These are phyloP conservation scores for Claviceps africana DNA, from an alignment of 2,329 filamentous ascomycete genomes.

Conservation along the genomic window DNA sequence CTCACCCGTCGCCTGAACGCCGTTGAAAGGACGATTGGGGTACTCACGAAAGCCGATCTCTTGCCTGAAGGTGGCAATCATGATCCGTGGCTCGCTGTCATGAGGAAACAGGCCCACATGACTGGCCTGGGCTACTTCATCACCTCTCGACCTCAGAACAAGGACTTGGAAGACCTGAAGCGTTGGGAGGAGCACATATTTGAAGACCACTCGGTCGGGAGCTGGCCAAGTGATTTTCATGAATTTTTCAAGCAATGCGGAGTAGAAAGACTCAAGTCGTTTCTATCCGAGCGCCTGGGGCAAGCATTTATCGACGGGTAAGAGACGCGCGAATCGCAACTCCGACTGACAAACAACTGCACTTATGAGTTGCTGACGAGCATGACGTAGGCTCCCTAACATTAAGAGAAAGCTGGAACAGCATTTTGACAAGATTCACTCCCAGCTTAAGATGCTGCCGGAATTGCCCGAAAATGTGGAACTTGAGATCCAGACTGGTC, in stretches of 20 bases:
- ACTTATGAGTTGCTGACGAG: background rate
- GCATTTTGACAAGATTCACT: slow-evolving; percentile 37
- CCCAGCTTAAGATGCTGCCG: slow-evolving; percentile 43
- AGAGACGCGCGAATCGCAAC: slow-evolving; percentile 6
- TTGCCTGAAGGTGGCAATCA: slow-evolving; percentile 36
- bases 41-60: slow-evolving; percentile 76
- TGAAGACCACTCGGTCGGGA: slow-evolving; percentile 20
- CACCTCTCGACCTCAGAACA: slow-evolving; percentile 51
- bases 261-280: slow-evolving; percentile 36
- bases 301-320: slow-evolving; percentile 39
- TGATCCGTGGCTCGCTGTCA: slow-evolving; percentile 47
- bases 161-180: slow-evolving; percentile 37
- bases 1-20: slow-evolving; percentile 47
- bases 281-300: slow-evolving; percentile 37
- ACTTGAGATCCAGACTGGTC: slow-evolving; percentile 46
- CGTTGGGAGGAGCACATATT: slow-evolving; percentile 41
- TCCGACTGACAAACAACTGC: background rate
- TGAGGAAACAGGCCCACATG: slow-evolving; percentile 45
- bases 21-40: slow-evolving; percentile 49
- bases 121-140: slow-evolving; percentile 68
- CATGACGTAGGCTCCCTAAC: slow-evolving; percentile 29
- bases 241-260: slow-evolving; percentile 35
- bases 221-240: slow-evolving; percentile 37
- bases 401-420: slow-evolving; percentile 38
- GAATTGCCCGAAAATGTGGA: slow-evolving; percentile 55